phyloP scores from a whole-genome alignment of 495 filamentous ascomycete species.

The Bacidia rubella region DNA sequence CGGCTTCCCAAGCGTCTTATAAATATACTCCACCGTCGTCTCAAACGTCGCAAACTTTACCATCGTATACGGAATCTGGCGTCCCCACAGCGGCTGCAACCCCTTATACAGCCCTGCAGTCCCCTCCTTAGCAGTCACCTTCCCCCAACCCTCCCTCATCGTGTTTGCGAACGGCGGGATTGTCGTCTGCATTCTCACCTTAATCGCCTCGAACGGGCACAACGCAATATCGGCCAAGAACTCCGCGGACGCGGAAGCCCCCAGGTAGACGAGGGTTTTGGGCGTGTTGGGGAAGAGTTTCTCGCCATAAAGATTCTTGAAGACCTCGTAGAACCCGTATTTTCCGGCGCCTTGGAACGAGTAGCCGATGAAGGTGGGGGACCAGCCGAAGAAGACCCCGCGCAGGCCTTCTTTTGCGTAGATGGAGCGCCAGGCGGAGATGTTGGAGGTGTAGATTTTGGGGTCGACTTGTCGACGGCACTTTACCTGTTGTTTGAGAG shows the following conservation, averaged over 20 bases:
- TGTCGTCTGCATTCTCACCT: conserved; percentile 61
- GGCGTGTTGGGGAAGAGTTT: conserved; percentile 45
- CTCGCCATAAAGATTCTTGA: conserved; percentile 60
- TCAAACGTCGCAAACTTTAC: conserved; percentile 66
- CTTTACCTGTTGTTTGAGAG: conserved; percentile 41
- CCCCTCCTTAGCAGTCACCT: conserved; percentile 47
- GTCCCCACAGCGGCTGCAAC: conserved; percentile 53
- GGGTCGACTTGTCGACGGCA: conserved; percentile 60
- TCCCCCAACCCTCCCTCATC: conserved; percentile 48
- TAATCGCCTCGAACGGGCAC: conserved; percentile 57
- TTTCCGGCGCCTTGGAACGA: conserved; percentile 64
- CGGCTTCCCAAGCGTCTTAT: conserved; percentile 46
- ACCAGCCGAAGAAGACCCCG: conserved; percentile 62
- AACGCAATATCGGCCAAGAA: conserved; percentile 56
- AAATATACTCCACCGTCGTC: conserved; percentile 50
- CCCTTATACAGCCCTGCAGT: conserved; percentile 51
- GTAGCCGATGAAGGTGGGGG: conserved; percentile 57
- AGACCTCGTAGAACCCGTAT: conserved; percentile 64
- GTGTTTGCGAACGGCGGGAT: conserved; percentile 50
- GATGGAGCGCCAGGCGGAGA: conserved; percentile 52
- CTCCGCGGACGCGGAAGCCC: conserved; percentile 50
- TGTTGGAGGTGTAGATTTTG: conserved; percentile 55
- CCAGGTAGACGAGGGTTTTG: conserved; percentile 51
- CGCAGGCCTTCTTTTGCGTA: conserved; percentile 50
- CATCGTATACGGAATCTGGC: conserved; percentile 67